These are phyloP conservation scores for Chloris gayana DNA, from an alignment of 176 grass and related monocot species.

Conservation along the genomic window DNA sequence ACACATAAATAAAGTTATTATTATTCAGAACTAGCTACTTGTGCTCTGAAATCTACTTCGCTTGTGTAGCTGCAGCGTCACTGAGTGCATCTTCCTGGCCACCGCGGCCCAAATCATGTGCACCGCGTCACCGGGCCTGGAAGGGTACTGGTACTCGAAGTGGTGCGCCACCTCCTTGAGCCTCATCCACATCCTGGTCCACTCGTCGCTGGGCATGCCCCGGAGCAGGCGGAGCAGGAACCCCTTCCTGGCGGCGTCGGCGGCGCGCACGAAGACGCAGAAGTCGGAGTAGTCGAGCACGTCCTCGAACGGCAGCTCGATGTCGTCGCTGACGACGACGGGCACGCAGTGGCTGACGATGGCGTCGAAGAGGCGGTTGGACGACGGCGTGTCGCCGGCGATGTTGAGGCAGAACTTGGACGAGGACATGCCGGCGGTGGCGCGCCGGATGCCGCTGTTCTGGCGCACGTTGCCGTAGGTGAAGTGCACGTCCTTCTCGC, in stretches of 20 bases:
- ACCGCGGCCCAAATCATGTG: slow-evolving; percentile 83
- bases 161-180: slow-evolving; percentile 68
- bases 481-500: slow-evolving; percentile 73
- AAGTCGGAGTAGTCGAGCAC: slow-evolving; percentile 86
- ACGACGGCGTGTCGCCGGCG: slow-evolving; percentile 83
- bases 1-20: neutral
- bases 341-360: slow-evolving; percentile 82
- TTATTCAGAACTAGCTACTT: slow-evolving; percentile 37
- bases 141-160: slow-evolving; percentile 80
- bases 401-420: slow-evolving; percentile 90
- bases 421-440: slow-evolving; percentile 64
- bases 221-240: slow-evolving; percentile 57
- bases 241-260: slow-evolving; percentile 48
- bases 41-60: slow-evolving; percentile 40
- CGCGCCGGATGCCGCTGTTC: slow-evolving; percentile 67
- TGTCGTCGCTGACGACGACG: slow-evolving; percentile 76
- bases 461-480: slow-evolving; percentile 75
- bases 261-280: slow-evolving; percentile 75
- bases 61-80: slow-evolving; percentile 70
- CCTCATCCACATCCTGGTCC: slow-evolving; percentile 64
- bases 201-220: slow-evolving; percentile 39
- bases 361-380: slow-evolving; percentile 89
- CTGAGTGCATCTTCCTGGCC: slow-evolving; percentile 64
- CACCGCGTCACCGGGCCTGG: slow-evolving; percentile 57
- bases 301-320: slow-evolving; percentile 89